These are phyloP conservation scores for Lasiosphaeriaceae sp. DNA, from an alignment of 495 filamentous ascomycete species.

Conservation along the genomic window DNA sequence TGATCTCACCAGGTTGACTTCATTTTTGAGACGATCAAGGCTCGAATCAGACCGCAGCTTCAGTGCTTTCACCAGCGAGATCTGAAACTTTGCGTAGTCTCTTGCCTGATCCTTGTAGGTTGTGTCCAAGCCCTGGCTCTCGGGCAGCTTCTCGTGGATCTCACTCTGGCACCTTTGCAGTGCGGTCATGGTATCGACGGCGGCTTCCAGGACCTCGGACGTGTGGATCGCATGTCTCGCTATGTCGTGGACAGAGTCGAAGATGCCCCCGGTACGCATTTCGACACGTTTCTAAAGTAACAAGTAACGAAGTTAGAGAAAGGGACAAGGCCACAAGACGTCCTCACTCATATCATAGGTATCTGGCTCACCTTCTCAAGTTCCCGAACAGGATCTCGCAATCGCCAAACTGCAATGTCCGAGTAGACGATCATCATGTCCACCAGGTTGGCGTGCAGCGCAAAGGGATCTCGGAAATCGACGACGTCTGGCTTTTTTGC, in stretches of 20 bases:
- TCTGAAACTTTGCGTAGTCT: constrained; percentile 20
- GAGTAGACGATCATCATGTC: constrained; percentile 16
- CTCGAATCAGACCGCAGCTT: constrained; percentile 22
- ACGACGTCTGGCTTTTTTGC: background rate
- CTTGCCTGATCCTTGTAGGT: constrained; percentile 17
- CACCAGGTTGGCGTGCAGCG: constrained; percentile 18
- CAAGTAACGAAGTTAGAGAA: too few species aligned
- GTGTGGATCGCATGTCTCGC: constrained; percentile 19
- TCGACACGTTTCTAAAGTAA: constrained; percentile 4
- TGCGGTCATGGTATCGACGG: constrained; percentile 13
- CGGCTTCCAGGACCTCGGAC: constrained; percentile 17
- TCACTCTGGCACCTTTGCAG: constrained; percentile 6
- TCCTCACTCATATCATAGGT: too few species aligned
- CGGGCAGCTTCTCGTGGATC: constrained; percentile 4
- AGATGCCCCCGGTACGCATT: constrained; percentile 13
- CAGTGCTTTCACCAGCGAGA: constrained; percentile 14
- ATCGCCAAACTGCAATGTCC: constrained; percentile 21
- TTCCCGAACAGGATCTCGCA: constrained; percentile 19
- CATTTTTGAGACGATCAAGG: constrained; percentile 14
- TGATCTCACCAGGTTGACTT: constrained; percentile 16
- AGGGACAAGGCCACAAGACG: too few species aligned
- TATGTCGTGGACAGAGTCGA: constrained; percentile 18
- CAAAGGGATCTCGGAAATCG: constrained; percentile 16
- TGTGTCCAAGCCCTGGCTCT: background rate
- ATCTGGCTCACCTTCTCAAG: constrained; percentile 15